Percentiles rank a stretch among this genome's conserved stretches.
Conservation (phyloP, 2,329 filamentous ascomycete species). For the Hypoxylon sp. region DNA sequence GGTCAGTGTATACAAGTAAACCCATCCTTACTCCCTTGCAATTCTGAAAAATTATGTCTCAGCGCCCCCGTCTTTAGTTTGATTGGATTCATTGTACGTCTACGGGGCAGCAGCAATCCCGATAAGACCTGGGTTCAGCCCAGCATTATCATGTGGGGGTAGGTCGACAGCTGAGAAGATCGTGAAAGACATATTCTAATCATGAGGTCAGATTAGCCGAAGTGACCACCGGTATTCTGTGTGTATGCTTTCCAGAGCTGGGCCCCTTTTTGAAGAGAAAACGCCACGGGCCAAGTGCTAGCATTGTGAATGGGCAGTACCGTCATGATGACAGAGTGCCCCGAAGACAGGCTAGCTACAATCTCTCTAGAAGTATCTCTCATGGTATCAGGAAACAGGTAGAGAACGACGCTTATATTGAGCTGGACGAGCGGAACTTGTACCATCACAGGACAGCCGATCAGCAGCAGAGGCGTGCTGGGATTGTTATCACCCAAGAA, state of each 20-base stretch:
- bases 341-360: neutral
- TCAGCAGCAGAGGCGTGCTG: slow-evolving; percentile 1
- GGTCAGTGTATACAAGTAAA: slow-evolving; percentile 10
- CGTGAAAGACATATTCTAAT: neutral
- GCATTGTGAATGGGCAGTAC: slow-evolving; percentile 16
- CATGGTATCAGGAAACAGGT: slow-evolving; percentile 4
- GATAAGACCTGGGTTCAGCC: slow-evolving; percentile 40
- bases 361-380: slow-evolving; percentile 15
- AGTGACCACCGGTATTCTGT: slow-evolving; percentile 37
- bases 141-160: slow-evolving; percentile 41
- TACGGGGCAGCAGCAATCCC: slow-evolving; percentile 18
- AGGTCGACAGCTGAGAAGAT: neutral
- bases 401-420: slow-evolving; percentile 19
- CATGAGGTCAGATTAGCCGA: slow-evolving; percentile 25
- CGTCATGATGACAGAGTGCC: neutral
- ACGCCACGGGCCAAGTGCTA: slow-evolving; percentile 12
- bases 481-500: slow-evolving; percentile 19
- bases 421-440: slow-evolving; percentile 5
- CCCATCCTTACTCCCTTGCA: neutral
- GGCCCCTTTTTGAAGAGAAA: slow-evolving; percentile 26
- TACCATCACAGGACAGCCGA: neutral
- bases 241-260: slow-evolving; percentile 43
- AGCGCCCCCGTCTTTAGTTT: slow-evolving; percentile 33
- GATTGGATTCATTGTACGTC: slow-evolving; percentile 32
- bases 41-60: slow-evolving; percentile 3